Evolutionary conservation across 2,329 filamentous ascomycete genomes (phyloP), one percentile per base, ranked within the genome.

Genomic region (Alternaria hordeiaustralica): DNA sequence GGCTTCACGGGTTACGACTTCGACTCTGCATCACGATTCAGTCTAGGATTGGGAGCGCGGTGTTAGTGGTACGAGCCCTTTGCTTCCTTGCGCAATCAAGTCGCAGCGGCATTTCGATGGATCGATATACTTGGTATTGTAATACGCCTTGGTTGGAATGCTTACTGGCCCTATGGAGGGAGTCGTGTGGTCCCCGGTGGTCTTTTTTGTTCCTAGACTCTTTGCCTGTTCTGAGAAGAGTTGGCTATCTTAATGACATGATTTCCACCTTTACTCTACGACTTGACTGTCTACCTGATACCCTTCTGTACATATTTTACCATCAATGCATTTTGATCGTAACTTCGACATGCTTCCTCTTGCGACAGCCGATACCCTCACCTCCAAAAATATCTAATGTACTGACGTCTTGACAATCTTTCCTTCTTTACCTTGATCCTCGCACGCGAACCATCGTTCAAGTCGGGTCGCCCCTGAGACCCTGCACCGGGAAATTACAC

Each of bases 141-240:
- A 71, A 75, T 76, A 75, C 73, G 71, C 69, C 53, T 74, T 73
- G 71, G 73, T 74, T 68, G 67, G 62, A 72, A 72, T 69, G 73
- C 72, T 68, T 71, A 68, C 69, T 77, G 69, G 61, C 69, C 61
- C 68, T 57, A 61, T 58, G 68, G 74, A 75, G 71, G 72, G 71
- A 71, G 74, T 75, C 53, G 76, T 79, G 76, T 78, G 76, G 76
- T 77, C 73, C 36, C 72, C n/a, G 64, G 73, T 72, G 71, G 71
- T 60, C 41, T 71, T 65, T 67, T 71, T 72, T 79, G 75, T 78
- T 76, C 75, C 64, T 74, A 74, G 70, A 74, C 67, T 75, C 72
- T 67, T 57, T 60, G 63, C 58, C 63, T 62, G 41, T 63, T 46
- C 51, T 45, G 63, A 67, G 61, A 69, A 68, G 71, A 75, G 70